phyloP scores from a whole-genome alignment of 1,284 basidiomycete species.

The Wolfiporia cocos region DNA sequence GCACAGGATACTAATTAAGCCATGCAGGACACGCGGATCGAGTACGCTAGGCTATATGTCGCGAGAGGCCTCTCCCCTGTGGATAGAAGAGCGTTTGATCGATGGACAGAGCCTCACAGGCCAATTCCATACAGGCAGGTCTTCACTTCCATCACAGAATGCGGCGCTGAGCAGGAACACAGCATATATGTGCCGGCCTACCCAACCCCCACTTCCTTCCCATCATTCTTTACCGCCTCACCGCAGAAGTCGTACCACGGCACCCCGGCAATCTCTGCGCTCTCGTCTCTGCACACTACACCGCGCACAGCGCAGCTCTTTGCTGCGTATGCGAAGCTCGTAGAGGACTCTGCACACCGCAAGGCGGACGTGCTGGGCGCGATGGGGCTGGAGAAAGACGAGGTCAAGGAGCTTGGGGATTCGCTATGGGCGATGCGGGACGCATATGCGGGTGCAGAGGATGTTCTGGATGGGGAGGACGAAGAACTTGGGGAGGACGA shows the following conservation, averaged over 20 bases:
- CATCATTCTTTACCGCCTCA: constrained; percentile 18
- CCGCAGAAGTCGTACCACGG: constrained; percentile 15
- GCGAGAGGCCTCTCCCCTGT: constrained; percentile 45
- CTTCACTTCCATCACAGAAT: neutral
- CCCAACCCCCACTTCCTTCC: constrained; percentile 24
- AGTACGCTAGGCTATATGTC: constrained; percentile 39
- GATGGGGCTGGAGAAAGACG: constrained; percentile 28
- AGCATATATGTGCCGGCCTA: constrained; percentile 25
- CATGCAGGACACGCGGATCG: constrained; percentile 3
- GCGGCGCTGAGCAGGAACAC: neutral
- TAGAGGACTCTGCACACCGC: constrained; percentile 21
- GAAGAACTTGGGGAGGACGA: constrained; percentile 17
- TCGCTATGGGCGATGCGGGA: constrained; percentile 28
- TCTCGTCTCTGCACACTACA: constrained; percentile 23
- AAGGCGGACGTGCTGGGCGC: constrained; percentile 21
- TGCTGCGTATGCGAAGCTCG: constrained; percentile 21
- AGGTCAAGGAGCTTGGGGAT: constrained; percentile 25
- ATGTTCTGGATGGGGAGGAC: neutral
- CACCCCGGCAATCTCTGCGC: constrained; percentile 10
- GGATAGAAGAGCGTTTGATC: constrained; percentile 31
- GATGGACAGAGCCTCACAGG: constrained; percentile 21
- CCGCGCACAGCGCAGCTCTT: constrained; percentile 19
- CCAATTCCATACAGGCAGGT: constrained; percentile 14
- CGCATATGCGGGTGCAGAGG: constrained; percentile 19
- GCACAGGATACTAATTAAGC: no score